Evolutionary conservation across 345 rosid species (phyloP).

Genomic region (Camelina laxa): DNA sequence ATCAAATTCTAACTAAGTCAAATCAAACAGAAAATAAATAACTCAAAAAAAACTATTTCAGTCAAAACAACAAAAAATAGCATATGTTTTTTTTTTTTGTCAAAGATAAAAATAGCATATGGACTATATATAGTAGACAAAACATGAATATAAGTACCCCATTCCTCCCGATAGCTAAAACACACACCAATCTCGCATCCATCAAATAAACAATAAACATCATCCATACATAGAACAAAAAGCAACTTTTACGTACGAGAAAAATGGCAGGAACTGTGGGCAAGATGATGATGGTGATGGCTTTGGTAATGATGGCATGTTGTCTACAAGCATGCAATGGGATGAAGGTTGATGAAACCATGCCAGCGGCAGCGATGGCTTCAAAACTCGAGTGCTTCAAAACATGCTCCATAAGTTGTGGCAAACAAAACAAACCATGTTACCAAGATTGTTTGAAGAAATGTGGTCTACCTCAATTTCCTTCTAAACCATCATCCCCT

Average conservation of each 20-base stretch:
- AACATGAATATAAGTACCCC: constrained; percentile 3
- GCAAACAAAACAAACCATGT: constrained; percentile 37
- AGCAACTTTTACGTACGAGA: background rate
- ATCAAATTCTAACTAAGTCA: background rate
- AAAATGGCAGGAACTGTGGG: constrained; percentile 35
- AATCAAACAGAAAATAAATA: background rate
- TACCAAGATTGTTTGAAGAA: constrained; percentile 30
- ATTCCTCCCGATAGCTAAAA: background rate
- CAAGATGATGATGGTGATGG: constrained; percentile 29
- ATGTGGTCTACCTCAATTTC: constrained; percentile 34
- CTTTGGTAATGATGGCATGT: constrained; percentile 31
- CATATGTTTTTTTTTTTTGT: background rate
- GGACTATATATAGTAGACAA: constrained; percentile 20
- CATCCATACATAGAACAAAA: background rate
- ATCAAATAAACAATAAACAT: constrained; percentile 13
- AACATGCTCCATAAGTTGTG: constrained; percentile 37
- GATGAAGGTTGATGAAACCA: background rate
- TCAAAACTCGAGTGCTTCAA: constrained; percentile 27
- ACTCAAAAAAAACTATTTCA: background rate
- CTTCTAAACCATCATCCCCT: constrained; percentile 3
- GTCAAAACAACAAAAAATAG: background rate
- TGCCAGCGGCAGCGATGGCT: too few relatives aligned
- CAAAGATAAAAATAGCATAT: background rate
- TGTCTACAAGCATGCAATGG: constrained; percentile 38
- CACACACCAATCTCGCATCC: constrained; percentile 9